Evolutionary conservation across 1,139 yeast species (phyloP).

Genomic region (Blastobotrys indianensis): DNA sequence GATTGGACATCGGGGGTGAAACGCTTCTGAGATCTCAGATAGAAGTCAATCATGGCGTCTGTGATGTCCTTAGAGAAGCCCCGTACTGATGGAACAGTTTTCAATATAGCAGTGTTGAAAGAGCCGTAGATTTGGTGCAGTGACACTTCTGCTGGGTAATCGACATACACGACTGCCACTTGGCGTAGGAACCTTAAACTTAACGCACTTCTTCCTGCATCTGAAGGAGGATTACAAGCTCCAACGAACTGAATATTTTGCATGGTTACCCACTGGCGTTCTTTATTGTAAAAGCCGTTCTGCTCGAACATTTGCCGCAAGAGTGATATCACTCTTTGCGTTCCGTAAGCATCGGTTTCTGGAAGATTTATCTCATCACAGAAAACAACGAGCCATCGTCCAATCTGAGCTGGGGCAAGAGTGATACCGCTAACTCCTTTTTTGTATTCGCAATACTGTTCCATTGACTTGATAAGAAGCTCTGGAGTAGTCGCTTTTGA

Average conservation of each 20-base stretch:
- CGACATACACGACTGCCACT: conserved; percentile 63
- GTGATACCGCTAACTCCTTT: conserved; percentile 47
- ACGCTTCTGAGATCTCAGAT: conserved; percentile 39
- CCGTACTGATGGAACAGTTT: conserved; percentile 55
- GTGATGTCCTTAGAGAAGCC: conserved; percentile 53
- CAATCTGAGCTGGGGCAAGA: conserved; percentile 55
- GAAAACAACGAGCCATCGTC: conserved; percentile 75
- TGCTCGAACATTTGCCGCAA: conserved; percentile 71
- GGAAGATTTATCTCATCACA: conserved; percentile 94
- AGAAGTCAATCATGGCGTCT: conserved; percentile 62
- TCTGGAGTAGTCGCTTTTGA: conserved; percentile 74
- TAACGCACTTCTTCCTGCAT: conserved; percentile 63
- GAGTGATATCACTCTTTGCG: conserved; percentile 70
- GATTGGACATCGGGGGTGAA: conserved; percentile 39
- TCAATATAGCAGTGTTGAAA: conserved; percentile 53
- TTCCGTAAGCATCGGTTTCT: conserved; percentile 62
- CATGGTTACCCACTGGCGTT: conserved; percentile 62
- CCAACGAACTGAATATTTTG: conserved; percentile 76
- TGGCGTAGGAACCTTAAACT: conserved; percentile 66
- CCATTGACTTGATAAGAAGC: conserved; percentile 57
- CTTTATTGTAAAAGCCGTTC: conserved; percentile 69
- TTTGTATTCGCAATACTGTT: conserved; percentile 64
- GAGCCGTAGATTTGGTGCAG: conserved; percentile 61
- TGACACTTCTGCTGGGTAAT: conserved; percentile 67
- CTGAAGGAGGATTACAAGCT: conserved; percentile 89